Evolutionary conservation across 2,329 filamentous ascomycete genomes (phyloP).

Genomic region (Nothomitra cinnamomea): DNA sequence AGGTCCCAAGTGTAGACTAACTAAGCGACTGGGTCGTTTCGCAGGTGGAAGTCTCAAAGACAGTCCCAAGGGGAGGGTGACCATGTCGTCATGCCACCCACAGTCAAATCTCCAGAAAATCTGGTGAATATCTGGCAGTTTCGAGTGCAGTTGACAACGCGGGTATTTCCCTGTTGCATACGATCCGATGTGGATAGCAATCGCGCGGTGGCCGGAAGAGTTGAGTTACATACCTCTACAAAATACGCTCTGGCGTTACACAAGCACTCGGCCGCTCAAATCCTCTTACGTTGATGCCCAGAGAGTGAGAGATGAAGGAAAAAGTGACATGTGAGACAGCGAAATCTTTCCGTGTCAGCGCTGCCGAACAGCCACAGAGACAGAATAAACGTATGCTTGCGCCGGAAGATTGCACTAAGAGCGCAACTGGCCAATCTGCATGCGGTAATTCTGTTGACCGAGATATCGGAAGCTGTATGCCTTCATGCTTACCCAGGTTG

Average conservation of each 20-base stretch:
- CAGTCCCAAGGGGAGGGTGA: neutral
- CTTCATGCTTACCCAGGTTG: conserved; percentile 3
- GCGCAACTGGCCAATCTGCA: neutral
- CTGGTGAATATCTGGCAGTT: neutral
- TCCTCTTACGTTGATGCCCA: neutral
- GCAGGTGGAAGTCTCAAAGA: neutral
- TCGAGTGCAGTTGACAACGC: too few relatives aligned
- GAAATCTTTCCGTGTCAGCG: neutral
- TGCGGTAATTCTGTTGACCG: conserved; percentile 1
- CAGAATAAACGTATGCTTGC: neutral
- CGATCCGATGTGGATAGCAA: neutral
- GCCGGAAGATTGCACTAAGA: neutral
- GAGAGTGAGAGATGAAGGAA: neutral
- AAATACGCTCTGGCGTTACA: neutral
- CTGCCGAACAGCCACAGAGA: neutral
- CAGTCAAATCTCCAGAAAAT: neutral
- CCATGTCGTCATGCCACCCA: neutral
- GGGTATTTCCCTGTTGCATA: neutral
- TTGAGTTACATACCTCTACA: neutral
- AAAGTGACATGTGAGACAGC: conserved; percentile 4
- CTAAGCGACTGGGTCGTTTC: neutral
- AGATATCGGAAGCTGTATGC: conserved; percentile 4
- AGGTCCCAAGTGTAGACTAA: neutral
- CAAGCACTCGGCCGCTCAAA: neutral
- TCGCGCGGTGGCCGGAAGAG: neutral